A percentile compares a stretch with the other conserved stretches of the same genome.
Conservation (phyloP, 176 grass and related monocot species). For the Puccinellia tenuiflora region DNA sequence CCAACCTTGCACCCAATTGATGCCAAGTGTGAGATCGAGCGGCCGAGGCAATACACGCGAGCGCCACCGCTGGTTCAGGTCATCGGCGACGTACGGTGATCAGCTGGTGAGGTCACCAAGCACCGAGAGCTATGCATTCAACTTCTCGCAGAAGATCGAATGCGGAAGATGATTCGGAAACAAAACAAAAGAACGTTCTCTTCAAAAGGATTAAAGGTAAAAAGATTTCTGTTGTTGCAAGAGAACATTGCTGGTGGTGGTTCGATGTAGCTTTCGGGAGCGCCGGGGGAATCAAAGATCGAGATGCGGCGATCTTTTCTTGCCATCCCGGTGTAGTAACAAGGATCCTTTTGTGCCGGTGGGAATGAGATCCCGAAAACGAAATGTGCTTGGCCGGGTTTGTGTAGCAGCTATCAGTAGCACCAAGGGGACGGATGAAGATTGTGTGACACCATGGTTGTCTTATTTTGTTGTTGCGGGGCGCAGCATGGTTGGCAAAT, state of each 20-base stretch:
- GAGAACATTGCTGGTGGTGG: not conserved
- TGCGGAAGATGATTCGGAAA: not conserved
- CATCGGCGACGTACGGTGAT: not conserved
- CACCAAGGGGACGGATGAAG: not conserved
- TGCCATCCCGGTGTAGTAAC: too few relatives aligned
- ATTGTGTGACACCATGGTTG: not conserved
- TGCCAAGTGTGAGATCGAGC: not conserved
- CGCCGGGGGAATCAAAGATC: conserved; percentile 17
- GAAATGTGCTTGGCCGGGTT: too few relatives aligned
- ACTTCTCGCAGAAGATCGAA: not conserved
- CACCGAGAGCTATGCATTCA: not conserved
- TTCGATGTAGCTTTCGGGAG: conserved; percentile 39
- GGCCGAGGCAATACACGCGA: not conserved
- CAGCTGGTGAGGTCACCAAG: not conserved
- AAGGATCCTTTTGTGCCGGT: too few relatives aligned
- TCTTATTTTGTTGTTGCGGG: too few relatives aligned
- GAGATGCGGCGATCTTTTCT: not conserved
- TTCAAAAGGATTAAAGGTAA: not conserved
- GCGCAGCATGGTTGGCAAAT: too few relatives aligned
- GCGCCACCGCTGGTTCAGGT: too few relatives aligned
- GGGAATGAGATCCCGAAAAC: too few relatives aligned
- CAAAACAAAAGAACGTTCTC: not conserved
- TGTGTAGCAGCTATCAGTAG: not conserved
- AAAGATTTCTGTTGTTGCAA: not conserved
- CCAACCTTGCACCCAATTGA: not conserved